Base-by-base conservation (phyloP, 2,329 filamentous ascomycete genomes). In the Madurella mycetomatis region DNA sequence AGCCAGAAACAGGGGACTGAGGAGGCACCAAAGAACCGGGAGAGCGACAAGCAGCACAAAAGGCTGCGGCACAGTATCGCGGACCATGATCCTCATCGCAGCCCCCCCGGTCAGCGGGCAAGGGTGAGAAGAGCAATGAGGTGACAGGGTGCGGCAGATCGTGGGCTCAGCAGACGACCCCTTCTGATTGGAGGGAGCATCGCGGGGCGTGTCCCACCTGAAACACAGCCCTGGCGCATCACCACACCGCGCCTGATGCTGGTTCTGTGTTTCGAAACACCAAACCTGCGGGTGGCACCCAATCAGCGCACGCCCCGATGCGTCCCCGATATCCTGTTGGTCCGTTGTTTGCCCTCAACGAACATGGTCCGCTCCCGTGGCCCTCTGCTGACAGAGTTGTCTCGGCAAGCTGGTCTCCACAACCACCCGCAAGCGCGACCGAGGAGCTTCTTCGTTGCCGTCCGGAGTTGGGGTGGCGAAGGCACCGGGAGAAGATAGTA, bases 201-300 rank as follows among this genome's bases (percentile, higher is more conserved):
- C 19, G 41, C 41, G 54, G 54, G 55, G 55, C 61, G 52, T 47
- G 51, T 55, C 41, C 56, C 59, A 66, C 62, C 63, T 66, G 64
- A 66, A 66, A 66, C 64, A 54, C 55, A 54, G 51, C 60, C 56
- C 54, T 61, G 57, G 60, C 56, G 55, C 55, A 55, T 56, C 61
- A 61, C 61, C 59, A 43, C 55, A 25, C 25, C 7, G 7, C 25
- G 25, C 25, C 25, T 25, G 25, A 46, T 51, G 47, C 49, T 59
- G 53, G 55, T 42, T 49, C 34, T 53, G 51, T 54, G 61, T 63
- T 62, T 63, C 61, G 58, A 63, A 63, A 63, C 61, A 61, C 42
- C 51, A 55, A 54, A 52, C 49, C 50, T 56, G 56, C 57, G 58
- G 47, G 48, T 55, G 53, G 50, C 58, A 49, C 49, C 61, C 61